A percentile compares a stretch with the other conserved stretches of the same genome.
Evolutionary conservation across 1,139 yeast species (phyloP).

Genomic region (Suhomyces panamericanus): DNA sequence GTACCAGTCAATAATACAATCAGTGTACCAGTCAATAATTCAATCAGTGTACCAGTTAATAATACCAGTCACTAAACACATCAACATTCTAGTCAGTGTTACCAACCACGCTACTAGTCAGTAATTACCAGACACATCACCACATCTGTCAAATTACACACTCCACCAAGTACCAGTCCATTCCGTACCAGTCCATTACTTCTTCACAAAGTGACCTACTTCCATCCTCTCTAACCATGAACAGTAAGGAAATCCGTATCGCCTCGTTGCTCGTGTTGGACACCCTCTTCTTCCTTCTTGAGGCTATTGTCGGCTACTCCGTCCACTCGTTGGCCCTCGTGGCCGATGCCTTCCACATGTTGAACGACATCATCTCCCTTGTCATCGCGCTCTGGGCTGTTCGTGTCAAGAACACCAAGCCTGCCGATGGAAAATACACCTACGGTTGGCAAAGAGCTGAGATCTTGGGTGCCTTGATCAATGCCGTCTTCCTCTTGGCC

Average conservation of each 20-base stretch:
- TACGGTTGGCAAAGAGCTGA: constrained; percentile 98
- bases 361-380: constrained; percentile 88
- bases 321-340: constrained; percentile 90
- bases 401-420: constrained; percentile 75
- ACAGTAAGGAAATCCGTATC: constrained; percentile 72
- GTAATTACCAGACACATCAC: no score
- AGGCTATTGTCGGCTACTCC: constrained; percentile 80
- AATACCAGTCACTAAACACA: no score
- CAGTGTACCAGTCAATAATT: no score
- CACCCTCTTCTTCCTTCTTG: constrained; percentile 79
- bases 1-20: no score
- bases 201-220: no score
- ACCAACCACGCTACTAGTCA: no score
- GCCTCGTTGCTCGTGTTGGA: constrained; percentile 72
- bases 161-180: no score
- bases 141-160: no score
- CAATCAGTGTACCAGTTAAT: no score
- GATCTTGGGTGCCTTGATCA: constrained; percentile 87
- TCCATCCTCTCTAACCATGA: constrained; percentile 20
- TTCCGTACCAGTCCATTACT: no score
- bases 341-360: constrained; percentile 97
- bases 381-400: constrained; percentile 97
- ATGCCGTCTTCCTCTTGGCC: constrained; percentile 90
- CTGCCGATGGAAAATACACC: constrained; percentile 85
- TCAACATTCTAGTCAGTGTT: no score